A percentile compares a stretch with the other conserved stretches of the same genome.
Evolutionary conservation across 228 moss, liverwort and hornwort genomes (phyloP).

Genomic region (Sphagnum magellanicum): DNA sequence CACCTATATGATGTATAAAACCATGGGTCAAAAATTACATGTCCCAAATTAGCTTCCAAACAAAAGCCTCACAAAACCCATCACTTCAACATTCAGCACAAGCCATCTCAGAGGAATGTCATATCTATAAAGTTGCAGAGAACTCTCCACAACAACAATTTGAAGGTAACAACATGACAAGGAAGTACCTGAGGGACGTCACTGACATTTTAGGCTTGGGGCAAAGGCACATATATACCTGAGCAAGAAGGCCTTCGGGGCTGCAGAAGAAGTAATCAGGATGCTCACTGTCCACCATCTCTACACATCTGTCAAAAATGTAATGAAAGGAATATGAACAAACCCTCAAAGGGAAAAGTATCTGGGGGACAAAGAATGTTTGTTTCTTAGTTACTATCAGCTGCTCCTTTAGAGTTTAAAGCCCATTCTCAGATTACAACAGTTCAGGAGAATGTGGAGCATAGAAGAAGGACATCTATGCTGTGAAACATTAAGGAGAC

Average conservation of each 20-base stretch:
- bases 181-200: background rate
- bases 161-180: too few relatives aligned
- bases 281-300: slow-evolving; percentile 15
- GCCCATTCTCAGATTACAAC: too few relatives aligned
- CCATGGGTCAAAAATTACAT: background rate
- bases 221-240: background rate
- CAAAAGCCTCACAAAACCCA: background rate
- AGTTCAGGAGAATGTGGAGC: too few relatives aligned
- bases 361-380: too few relatives aligned
- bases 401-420: too few relatives aligned
- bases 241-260: slow-evolving; percentile 11
- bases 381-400: too few relatives aligned
- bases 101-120: background rate
- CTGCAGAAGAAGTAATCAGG: slow-evolving; percentile 10
- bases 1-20: background rate
- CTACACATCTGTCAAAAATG: slow-evolving; percentile 7
- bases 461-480: background rate
- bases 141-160: too few relatives aligned
- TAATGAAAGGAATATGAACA: background rate
- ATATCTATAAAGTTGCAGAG: too few relatives aligned
- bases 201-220: background rate
- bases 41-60: background rate
- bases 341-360: background rate
- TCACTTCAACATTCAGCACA: background rate
- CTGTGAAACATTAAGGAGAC: background rate